Base-by-base conservation (phyloP, 768 basidiomycete species). In the Suillus subluteus region DNA sequence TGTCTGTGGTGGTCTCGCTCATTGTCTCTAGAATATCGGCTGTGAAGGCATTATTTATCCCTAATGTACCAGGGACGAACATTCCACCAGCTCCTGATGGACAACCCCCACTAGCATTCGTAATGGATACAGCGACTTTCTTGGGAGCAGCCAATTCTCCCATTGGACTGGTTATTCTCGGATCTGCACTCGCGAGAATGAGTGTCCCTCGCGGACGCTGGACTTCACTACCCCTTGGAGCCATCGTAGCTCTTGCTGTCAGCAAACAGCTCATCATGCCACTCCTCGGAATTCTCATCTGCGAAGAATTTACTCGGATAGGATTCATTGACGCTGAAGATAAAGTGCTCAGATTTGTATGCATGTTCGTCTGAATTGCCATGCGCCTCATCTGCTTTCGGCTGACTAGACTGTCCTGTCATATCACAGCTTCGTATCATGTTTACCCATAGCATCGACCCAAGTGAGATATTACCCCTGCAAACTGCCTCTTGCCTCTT, bases 101-200 rank as follows among this genome's bases (percentile, higher is more conserved):
- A 0, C 81, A 85, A 66, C 89, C 91, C 0, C 90, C 89, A 0
- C 84, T 91, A 15, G 83, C 86, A 0, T 84, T 91, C 67, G 52
- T 91, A 43, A 70, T 88, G 63, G 87, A 90, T 64, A 83, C 85
- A 0, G 76, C 85, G 0, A 74, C 79, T 1, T 90, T 91, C 70
- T 81, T 90, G 56, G 90, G 90, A 0, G 83, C 76, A 2, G 89
- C 88, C 1, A 84, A 85, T 11, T 85, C 91, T 0, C 90, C 90
- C 0, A 69, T 91, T 2, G 89, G 88, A 2, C 73, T 91, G 7
- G 81, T 88, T 16, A 87, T 84, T 12, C 79, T 91, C 3, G 90
- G 90, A 0, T 86, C 86, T 3, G 86, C 87, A 0, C 75, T 91
- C 4, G 90, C 90, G 0, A 80, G 86, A 37, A 69, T 92, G 67